Evolutionary conservation across 176 grass and related monocot genomes (phyloP).

Genomic region (Raddia distichophylla): DNA sequence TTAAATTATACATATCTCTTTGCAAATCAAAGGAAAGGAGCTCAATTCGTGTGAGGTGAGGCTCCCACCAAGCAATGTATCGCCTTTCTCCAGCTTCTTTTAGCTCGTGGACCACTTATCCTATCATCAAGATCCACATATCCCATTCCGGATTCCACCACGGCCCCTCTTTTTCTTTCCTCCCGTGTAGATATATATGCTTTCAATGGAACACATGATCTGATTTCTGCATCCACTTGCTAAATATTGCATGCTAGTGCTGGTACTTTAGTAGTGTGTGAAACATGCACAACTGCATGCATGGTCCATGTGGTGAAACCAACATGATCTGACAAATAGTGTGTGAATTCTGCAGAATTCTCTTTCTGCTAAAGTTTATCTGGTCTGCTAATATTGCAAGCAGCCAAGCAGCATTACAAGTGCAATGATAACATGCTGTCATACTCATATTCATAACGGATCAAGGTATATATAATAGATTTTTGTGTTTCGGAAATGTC

Average conservation of each 20-base stretch:
- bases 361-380: not conserved
- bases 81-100: not conserved
- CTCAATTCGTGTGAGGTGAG: not conserved
- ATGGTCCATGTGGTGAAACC: no score
- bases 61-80: not conserved
- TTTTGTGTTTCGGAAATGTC: not conserved
- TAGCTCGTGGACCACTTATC: slow-evolving; percentile 32
- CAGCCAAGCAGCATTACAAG: not conserved
- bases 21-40: not conserved
- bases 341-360: not conserved
- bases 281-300: not conserved
- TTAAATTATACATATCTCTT: not conserved
- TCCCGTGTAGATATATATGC: not conserved
- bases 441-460: not conserved
- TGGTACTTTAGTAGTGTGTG: not conserved
- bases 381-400: not conserved
- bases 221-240: not conserved
- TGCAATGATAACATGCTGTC: not conserved
- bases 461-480: not conserved
- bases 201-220: slow-evolving; percentile 4
- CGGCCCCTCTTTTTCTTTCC: not conserved
- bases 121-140: slow-evolving; percentile 38
- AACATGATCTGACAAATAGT: not conserved
- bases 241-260: no score
- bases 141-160: slow-evolving; percentile 27